phyloP scores from a whole-genome alignment of 495 filamentous ascomycete species.

The Penicillium turbatum region DNA sequence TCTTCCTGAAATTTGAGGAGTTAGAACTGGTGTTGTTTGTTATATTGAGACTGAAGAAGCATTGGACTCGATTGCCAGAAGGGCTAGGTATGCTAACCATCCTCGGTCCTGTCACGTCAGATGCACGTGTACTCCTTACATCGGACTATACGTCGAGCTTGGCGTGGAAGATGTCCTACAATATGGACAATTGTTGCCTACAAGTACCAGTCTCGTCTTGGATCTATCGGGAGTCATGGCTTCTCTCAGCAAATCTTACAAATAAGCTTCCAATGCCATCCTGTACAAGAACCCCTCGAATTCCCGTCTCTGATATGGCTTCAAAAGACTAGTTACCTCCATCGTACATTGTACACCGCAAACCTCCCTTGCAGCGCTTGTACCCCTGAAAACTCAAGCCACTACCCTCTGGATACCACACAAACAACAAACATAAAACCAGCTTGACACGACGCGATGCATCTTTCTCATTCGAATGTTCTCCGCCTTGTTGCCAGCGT shows the following conservation, averaged over 20 bases:
- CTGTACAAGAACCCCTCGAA: neutral
- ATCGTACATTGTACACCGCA: neutral
- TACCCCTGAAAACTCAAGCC: neutral
- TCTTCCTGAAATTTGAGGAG: neutral
- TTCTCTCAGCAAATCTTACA: neutral
- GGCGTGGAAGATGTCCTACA: neutral
- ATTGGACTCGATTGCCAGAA: neutral
- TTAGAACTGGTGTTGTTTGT: neutral
- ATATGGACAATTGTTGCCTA: neutral
- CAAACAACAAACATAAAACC: neutral
- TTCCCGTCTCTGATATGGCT: too few relatives aligned
- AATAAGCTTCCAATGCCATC: too few relatives aligned
- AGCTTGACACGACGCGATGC: slow-evolving; percentile 3
- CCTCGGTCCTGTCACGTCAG: neutral
- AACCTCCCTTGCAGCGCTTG: neutral
- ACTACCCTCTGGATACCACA: neutral
- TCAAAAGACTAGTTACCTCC: too few relatives aligned
- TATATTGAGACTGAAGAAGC: neutral
- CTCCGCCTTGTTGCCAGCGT: slow-evolving; percentile 25
- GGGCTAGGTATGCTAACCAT: neutral
- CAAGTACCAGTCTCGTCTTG: neutral
- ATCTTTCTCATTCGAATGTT: slow-evolving; percentile 16
- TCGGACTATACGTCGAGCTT: neutral
- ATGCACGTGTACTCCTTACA: neutral
- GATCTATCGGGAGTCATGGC: neutral